Conservation (phyloP, 1,139 yeast species). For the Ashbya aceris region DNA sequence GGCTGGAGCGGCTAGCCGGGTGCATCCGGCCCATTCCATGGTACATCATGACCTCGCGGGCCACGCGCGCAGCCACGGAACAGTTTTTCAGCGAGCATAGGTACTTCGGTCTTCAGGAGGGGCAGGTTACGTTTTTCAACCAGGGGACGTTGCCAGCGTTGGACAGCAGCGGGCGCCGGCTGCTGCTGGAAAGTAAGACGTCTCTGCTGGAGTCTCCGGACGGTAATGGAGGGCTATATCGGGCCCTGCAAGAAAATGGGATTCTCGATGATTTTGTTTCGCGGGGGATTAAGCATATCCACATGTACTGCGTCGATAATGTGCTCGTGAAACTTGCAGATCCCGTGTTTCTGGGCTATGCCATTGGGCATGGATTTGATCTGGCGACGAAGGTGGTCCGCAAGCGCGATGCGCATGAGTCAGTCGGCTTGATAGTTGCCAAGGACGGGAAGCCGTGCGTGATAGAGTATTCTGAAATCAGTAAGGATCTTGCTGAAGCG, state of each 20-base stretch:
- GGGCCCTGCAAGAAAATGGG: constrained; percentile 60
- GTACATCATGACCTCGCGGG: constrained; percentile 95
- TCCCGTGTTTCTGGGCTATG: constrained; percentile 84
- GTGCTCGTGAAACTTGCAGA: constrained; percentile 89
- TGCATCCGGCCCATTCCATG: constrained; percentile 45
- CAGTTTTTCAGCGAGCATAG: constrained; percentile 49
- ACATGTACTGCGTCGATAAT: constrained; percentile 96
- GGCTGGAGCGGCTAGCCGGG: constrained; percentile 51
- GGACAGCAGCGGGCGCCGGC: constrained; percentile 55
- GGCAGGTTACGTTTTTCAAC: constrained; percentile 70
- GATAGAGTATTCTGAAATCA: constrained; percentile 89
- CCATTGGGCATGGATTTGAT: constrained; percentile 54
- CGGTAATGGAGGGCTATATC: constrained; percentile 96
- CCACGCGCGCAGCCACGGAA: constrained; percentile 75
- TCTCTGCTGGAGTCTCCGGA: constrained; percentile 83
- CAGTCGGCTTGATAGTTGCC: constrained; percentile 84
- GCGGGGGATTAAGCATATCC: constrained; percentile 81
- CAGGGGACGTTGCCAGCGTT: constrained; percentile 96
- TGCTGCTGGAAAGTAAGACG: constrained; percentile 49
- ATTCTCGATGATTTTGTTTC: constrained; percentile 56
- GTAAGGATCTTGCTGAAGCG: constrained; percentile 60
- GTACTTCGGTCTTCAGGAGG: constrained; percentile 58
- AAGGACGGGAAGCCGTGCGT: constrained; percentile 74
- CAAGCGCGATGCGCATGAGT: constrained; percentile 78
- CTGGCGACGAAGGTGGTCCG: constrained; percentile 93